A percentile compares a stretch with the other conserved stretches of the same genome.
These are phyloP conservation scores for Achaetomium macrosporum DNA, from an alignment of 2,329 filamentous ascomycete species.

Conservation along the genomic window DNA sequence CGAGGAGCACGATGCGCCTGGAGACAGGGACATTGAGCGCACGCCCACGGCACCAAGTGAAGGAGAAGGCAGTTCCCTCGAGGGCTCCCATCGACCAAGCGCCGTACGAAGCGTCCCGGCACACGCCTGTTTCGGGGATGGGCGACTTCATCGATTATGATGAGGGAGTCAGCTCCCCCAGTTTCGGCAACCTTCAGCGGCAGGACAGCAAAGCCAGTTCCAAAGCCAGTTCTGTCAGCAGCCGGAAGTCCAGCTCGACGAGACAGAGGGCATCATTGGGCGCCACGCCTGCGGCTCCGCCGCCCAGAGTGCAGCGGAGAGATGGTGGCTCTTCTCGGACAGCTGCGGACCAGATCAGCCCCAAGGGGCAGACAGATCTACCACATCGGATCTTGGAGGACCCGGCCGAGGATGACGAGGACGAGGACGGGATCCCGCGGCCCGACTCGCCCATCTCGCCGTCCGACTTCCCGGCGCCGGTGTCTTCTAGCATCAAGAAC, in stretches of 20 bases:
- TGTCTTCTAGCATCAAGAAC: conserved; percentile 22
- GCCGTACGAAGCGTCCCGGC: background rate
- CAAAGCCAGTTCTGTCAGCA: conserved; percentile 12
- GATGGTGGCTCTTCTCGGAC: conserved; percentile 7
- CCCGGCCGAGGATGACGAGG: conserved; percentile 19
- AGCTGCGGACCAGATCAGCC: conserved; percentile 12
- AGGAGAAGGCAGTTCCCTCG: background rate
- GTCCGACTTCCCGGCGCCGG: conserved; percentile 18
- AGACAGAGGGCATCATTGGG: conserved; percentile 9
- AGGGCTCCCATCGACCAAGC: background rate
- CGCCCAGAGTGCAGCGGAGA: conserved; percentile 6
- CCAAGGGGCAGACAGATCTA: conserved; percentile 15
- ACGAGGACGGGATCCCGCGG: conserved; percentile 25
- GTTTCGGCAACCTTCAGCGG: conserved; percentile 9
- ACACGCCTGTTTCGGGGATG: conserved; percentile 18
- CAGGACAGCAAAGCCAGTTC: conserved; percentile 16
- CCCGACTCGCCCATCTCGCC: conserved; percentile 31
- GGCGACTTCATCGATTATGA: conserved; percentile 21
- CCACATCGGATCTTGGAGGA: conserved; percentile 19
- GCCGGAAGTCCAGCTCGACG: conserved; percentile 4
- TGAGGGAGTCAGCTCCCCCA: background rate
- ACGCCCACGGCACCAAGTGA: conserved; percentile 16
- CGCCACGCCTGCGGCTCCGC: conserved; percentile 6
- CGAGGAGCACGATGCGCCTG: conserved; percentile 23
- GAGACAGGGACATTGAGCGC: conserved; percentile 16